A percentile compares a stretch with the other conserved stretches of the same genome.
Conservation (phyloP, 2,329 filamentous ascomycete species). For the Diaporthe longicolla region DNA sequence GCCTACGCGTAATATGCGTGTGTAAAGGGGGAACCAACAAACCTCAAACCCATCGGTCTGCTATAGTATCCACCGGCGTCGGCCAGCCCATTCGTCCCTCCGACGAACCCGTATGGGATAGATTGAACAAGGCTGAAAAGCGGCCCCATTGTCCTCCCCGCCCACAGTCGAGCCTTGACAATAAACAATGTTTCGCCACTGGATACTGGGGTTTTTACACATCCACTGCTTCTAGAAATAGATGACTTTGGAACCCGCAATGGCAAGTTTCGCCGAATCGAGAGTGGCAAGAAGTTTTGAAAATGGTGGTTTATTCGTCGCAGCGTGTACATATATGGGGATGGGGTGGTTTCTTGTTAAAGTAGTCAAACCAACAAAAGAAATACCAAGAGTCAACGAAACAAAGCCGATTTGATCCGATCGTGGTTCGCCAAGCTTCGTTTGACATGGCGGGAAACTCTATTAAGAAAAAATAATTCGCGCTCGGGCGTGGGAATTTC, state of each 20-base stretch:
- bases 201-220: not conserved
- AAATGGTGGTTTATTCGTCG: not conserved
- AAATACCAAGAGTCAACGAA: not conserved
- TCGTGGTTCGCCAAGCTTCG: slow-evolving; percentile 3
- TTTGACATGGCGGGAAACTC: not conserved
- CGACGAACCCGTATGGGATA: not conserved
- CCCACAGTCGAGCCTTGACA: not conserved
- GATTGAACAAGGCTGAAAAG: slow-evolving; percentile 12
- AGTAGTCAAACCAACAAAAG: not conserved
- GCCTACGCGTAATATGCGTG: not conserved
- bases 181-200: slow-evolving; percentile 17
- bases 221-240: slow-evolving; percentile 18
- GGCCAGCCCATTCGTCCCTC: slow-evolving; percentile 6
- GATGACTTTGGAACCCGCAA: not conserved
- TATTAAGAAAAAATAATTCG: too few species aligned
- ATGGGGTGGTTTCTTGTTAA: not conserved
- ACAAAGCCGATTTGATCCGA: slow-evolving; percentile 20
- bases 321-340: not conserved
- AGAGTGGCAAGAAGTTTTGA: not conserved
- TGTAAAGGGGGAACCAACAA: not conserved
- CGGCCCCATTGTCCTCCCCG: not conserved
- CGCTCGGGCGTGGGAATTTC: not conserved
- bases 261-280: not conserved
- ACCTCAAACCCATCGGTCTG: not conserved
- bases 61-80: not conserved